Percentiles rank a stretch among this genome's conserved stretches.
phyloP scores from a whole-genome alignment of 768 basidiomycete genomes.

The Tubosaeta sp. region DNA sequence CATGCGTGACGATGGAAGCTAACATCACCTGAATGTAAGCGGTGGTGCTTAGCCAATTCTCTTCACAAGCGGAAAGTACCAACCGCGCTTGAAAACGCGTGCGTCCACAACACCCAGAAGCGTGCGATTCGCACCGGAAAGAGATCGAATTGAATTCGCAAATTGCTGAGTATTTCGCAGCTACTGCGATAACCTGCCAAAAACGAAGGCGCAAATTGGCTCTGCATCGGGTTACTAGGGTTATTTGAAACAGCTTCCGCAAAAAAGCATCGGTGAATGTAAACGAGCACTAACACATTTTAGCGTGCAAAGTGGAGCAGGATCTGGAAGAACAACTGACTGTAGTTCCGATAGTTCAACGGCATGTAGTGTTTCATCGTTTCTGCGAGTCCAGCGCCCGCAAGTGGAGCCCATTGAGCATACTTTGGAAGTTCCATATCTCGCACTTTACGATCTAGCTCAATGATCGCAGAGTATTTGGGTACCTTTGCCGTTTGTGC shows the following conservation, averaged over 20 bases:
- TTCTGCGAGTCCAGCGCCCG: conserved; percentile 49
- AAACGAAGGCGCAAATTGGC: conserved; percentile 62
- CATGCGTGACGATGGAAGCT: conserved; percentile 71
- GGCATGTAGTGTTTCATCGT: conserved; percentile 79
- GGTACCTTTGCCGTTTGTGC: conserved; percentile 62
- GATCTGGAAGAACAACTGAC: conserved; percentile 35
- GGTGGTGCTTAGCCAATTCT: background rate
- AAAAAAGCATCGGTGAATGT: conserved; percentile 74
- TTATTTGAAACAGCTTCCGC: conserved; percentile 65
- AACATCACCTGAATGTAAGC: conserved; percentile 56
- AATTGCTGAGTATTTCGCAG: conserved; percentile 49
- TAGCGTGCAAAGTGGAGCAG: background rate
- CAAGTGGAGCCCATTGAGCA: conserved; percentile 46
- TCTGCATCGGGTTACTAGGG: conserved; percentile 64
- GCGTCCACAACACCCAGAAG: conserved; percentile 73
- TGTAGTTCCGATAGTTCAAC: conserved; percentile 63
- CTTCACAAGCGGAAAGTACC: conserved; percentile 16
- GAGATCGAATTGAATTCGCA: conserved; percentile 45
- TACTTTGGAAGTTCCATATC: conserved; percentile 67
- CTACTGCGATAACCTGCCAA: conserved; percentile 65
- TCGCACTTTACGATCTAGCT: conserved; percentile 60
- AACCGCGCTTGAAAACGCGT: conserved; percentile 64
- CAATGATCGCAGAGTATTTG: conserved; percentile 57
- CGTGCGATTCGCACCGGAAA: conserved; percentile 58
- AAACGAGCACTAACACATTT: conserved; percentile 50